Evolutionary conservation across 2,329 filamentous ascomycete species (phyloP).

Genomic region (Hypoxylon sp.): DNA sequence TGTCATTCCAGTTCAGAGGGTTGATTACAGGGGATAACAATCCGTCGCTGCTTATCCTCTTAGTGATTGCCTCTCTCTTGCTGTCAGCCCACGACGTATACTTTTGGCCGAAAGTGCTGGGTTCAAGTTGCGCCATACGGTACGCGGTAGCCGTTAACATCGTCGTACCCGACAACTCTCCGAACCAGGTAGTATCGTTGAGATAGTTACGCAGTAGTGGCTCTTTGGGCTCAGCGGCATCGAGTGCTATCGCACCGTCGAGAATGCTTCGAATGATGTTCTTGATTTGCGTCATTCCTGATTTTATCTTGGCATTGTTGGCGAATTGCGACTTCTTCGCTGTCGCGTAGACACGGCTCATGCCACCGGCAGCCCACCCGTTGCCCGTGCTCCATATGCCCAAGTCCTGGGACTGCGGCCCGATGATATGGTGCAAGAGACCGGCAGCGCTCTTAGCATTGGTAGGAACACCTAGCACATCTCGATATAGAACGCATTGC

Average conservation of each 20-base stretch:
- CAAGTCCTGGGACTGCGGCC: slow-evolving; percentile 55
- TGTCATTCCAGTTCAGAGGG: slow-evolving; percentile 57
- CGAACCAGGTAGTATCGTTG: slow-evolving; percentile 61
- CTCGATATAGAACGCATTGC: slow-evolving; percentile 60
- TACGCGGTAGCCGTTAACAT: slow-evolving; percentile 62
- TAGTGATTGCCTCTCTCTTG: slow-evolving; percentile 57
- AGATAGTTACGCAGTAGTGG: slow-evolving; percentile 64
- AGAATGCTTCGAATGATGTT: slow-evolving; percentile 50
- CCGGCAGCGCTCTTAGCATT: slow-evolving; percentile 50
- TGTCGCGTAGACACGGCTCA: slow-evolving; percentile 63
- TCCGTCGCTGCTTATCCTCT: slow-evolving; percentile 56
- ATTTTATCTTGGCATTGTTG: slow-evolving; percentile 51
- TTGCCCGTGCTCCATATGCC: slow-evolving; percentile 65
- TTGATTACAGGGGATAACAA: slow-evolving; percentile 60
- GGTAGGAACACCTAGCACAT: slow-evolving; percentile 55
- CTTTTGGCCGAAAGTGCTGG: slow-evolving; percentile 54
- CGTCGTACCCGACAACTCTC: slow-evolving; percentile 64
- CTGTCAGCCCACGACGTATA: slow-evolving; percentile 61
- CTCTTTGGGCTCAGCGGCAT: slow-evolving; percentile 44
- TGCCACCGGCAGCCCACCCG: slow-evolving; percentile 64
- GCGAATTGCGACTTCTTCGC: slow-evolving; percentile 54
- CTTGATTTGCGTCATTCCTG: slow-evolving; percentile 57
- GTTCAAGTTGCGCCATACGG: slow-evolving; percentile 61
- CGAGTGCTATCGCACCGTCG: slow-evolving; percentile 55
- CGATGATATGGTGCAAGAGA: slow-evolving; percentile 64